Conservation (phyloP, 148 eudicot genomes). For the Rhododendron simsii region DNA sequence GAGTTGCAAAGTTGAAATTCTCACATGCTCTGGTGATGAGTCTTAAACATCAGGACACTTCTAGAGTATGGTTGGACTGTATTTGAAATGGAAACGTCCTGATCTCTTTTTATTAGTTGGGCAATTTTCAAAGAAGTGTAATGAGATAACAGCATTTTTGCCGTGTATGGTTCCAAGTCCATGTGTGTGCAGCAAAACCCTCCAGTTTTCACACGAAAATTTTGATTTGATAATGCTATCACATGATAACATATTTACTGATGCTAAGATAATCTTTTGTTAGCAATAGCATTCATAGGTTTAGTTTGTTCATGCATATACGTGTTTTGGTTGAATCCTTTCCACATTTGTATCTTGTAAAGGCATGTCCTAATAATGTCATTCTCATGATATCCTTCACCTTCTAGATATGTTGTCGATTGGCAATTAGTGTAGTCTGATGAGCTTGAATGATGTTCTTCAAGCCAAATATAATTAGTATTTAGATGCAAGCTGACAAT, state of each 20-base stretch:
- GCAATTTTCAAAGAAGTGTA: background rate
- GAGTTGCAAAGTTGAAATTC: background rate
- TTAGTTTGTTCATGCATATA: background rate
- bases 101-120: background rate
- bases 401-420: background rate
- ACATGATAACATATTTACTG: background rate
- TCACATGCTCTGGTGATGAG: background rate
- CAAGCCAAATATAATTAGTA: no score
- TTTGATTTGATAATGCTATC: background rate
- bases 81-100: background rate
- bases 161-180: background rate
- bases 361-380: background rate
- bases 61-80: background rate
- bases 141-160: background rate
- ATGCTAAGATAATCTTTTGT: background rate
- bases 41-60: background rate
- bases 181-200: background rate
- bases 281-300: background rate
- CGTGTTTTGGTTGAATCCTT: background rate
- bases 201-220: background rate
- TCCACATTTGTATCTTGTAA: background rate
- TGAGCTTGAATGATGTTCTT: no score
- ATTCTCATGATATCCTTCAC: background rate
- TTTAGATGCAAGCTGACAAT: background rate
- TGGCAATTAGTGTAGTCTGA: no score